phyloP scores from a whole-genome alignment of 306 rosid species.

The Casuarina equisetifolia region DNA sequence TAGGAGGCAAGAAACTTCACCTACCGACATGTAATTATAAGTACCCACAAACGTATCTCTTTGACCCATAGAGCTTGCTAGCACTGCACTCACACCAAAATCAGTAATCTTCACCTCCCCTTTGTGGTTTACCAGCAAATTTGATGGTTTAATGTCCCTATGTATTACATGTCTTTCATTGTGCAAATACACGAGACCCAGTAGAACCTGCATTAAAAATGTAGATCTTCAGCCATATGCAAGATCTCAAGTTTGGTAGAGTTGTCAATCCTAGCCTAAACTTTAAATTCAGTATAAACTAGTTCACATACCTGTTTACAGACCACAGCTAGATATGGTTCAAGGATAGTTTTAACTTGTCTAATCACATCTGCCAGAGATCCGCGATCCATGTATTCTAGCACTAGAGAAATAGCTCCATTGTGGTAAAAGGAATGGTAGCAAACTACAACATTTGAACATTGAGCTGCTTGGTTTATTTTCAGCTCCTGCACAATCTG shows the following conservation, averaged over 20 bases:
- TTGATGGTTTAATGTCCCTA: conserved; percentile 97
- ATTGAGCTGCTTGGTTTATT: conserved; percentile 96
- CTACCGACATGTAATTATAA: conserved; percentile 98
- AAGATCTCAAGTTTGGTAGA: conserved; percentile 15
- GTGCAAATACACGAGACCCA: conserved; percentile 95
- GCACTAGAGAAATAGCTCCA: conserved; percentile 85
- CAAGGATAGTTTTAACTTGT: conserved; percentile 93
- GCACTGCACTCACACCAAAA: conserved; percentile 97
- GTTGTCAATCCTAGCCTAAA: conserved; percentile 16
- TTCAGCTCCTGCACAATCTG: conserved; percentile 98
- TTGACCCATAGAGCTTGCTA: conserved; percentile 96
- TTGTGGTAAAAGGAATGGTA: conserved; percentile 94
- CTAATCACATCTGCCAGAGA: conserved; percentile 81
- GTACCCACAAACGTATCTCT: conserved; percentile 98
- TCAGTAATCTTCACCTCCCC: conserved; percentile 99
- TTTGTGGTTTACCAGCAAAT: conserved; percentile 88
- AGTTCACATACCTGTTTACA: conserved; percentile 80
- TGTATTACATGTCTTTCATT: conserved; percentile 91
- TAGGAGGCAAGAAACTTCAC: conserved; percentile 37
- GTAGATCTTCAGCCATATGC: conserved; percentile 18
- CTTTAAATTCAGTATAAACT: conserved; percentile 19
- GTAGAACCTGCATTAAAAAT: conserved; percentile 64
- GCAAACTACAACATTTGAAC: conserved; percentile 91
- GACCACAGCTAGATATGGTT: conserved; percentile 97
- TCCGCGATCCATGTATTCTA: conserved; percentile 99